phyloP scores from a whole-genome alignment of 2,329 filamentous ascomycete species.

The Trichoderma breve region DNA sequence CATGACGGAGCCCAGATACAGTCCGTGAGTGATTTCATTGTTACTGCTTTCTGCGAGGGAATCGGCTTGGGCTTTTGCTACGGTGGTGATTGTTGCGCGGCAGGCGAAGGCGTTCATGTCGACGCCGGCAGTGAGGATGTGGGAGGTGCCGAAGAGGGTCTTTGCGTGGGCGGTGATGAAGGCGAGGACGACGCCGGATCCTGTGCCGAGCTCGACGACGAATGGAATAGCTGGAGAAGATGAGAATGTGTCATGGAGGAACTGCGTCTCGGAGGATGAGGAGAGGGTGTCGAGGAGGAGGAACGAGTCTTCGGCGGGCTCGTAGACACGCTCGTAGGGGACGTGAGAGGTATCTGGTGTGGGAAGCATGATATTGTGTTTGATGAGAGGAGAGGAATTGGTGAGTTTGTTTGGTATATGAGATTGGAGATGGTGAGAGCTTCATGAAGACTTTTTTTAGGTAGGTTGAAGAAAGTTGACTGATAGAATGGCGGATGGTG shows the following conservation, averaged over 20 bases:
- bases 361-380: constrained; percentile 66
- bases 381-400: not conserved
- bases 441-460: constrained; percentile 18
- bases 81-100: constrained; percentile 68
- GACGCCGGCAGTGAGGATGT: constrained; percentile 70
- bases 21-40: constrained; percentile 37
- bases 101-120: constrained; percentile 89
- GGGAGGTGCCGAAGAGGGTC: constrained; percentile 67
- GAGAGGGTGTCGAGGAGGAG: constrained; percentile 90
- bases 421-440: not conserved
- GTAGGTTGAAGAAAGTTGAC: not conserved
- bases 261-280: constrained; percentile 63
- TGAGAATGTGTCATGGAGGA: constrained; percentile 64
- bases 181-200: constrained; percentile 89
- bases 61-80: constrained; percentile 44
- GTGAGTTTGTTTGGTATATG: not conserved
- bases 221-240: constrained; percentile 40
- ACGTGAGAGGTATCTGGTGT: constrained; percentile 94
- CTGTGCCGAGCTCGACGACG: constrained; percentile 82
- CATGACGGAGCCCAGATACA: constrained; percentile 64
- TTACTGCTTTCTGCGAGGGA: constrained; percentile 26
- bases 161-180: constrained; percentile 77
- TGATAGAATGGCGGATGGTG: constrained; percentile 20
- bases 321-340: constrained; percentile 83
- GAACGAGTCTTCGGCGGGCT: constrained; percentile 94